These are phyloP conservation scores for Mycena vitilis DNA, from an alignment of 768 basidiomycete species.

Conservation along the genomic window DNA sequence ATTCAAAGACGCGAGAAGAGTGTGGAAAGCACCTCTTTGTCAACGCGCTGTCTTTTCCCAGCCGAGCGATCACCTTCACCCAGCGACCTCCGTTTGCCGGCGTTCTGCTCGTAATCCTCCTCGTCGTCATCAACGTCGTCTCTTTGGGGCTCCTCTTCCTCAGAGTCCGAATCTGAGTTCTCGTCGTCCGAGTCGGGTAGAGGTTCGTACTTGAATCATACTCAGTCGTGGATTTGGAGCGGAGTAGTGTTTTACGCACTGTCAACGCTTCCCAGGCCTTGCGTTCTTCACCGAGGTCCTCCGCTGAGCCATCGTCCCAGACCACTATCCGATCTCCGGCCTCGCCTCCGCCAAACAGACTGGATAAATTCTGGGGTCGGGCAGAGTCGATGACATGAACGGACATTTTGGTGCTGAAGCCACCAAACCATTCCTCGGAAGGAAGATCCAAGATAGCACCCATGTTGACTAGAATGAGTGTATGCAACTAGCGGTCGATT, in stretches of 20 bases:
- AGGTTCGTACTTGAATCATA: constrained; percentile 74
- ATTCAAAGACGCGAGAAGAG: constrained; percentile 17
- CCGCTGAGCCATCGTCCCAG: constrained; percentile 93
- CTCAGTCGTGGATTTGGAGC: not conserved
- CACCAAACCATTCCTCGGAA: constrained; percentile 79
- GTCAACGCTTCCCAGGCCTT: constrained; percentile 88
- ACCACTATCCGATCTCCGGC: constrained; percentile 81
- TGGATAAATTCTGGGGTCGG: constrained; percentile 89
- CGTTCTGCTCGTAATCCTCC: constrained; percentile 55
- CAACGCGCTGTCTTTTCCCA: constrained; percentile 71
- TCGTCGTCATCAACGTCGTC: constrained; percentile 57
- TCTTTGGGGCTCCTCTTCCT: constrained; percentile 51
- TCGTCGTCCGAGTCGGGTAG: constrained; percentile 76
- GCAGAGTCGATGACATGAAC: constrained; percentile 96
- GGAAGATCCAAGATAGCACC: constrained; percentile 90
- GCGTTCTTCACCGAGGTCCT: constrained; percentile 74
- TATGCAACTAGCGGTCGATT: constrained; percentile 70
- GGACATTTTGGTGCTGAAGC: constrained; percentile 68
- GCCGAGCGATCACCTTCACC: constrained; percentile 50
- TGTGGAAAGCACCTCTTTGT: constrained; percentile 53
- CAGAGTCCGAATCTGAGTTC: constrained; percentile 63
- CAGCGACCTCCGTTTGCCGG: constrained; percentile 63
- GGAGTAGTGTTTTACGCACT: constrained; percentile 58
- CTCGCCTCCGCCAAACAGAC: constrained; percentile 80
- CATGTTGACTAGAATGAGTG: constrained; percentile 92